A percentile compares a stretch with the other conserved stretches of the same genome.
These are phyloP conservation scores for Penicillium thymicola DNA, from an alignment of 2,329 filamentous ascomycete genomes.

Conservation along the genomic window DNA sequence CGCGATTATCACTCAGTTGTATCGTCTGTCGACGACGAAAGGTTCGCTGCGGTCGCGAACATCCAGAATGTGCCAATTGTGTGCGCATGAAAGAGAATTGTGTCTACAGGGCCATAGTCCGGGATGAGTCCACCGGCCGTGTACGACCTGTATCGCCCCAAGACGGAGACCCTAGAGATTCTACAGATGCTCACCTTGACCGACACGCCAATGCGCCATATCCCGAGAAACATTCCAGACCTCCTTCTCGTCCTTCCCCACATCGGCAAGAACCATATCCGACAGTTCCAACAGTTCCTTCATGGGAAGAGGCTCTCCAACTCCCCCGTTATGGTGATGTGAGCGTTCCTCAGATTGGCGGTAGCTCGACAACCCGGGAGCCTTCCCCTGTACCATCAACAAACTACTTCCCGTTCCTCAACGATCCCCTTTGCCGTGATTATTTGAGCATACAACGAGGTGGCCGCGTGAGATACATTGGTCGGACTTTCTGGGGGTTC, in stretches of 20 bases:
- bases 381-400: neutral
- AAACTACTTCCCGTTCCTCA: neutral
- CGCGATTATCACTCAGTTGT: slow-evolving; percentile 14
- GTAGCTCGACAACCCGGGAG: neutral
- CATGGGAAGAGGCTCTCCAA: neutral
- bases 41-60: slow-evolving; percentile 17
- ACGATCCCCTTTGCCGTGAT: neutral
- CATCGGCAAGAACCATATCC: neutral
- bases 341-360: neutral
- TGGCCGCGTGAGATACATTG: neutral
- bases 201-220: neutral
- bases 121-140: neutral
- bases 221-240: neutral
- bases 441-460: neutral
- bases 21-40: slow-evolving; percentile 15
- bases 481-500: neutral
- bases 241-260: neutral
- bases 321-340: neutral
- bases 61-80: slow-evolving; percentile 17
- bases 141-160: neutral
- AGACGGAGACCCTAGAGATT: neutral
- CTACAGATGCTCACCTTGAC: neutral
- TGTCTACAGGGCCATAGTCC: slow-evolving; percentile 5
- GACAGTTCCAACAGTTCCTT: neutral
- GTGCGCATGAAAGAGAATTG: slow-evolving; percentile 11